Conservation (phyloP, 2,329 filamentous ascomycete genomes). For the Mollisia scopiformis region DNA sequence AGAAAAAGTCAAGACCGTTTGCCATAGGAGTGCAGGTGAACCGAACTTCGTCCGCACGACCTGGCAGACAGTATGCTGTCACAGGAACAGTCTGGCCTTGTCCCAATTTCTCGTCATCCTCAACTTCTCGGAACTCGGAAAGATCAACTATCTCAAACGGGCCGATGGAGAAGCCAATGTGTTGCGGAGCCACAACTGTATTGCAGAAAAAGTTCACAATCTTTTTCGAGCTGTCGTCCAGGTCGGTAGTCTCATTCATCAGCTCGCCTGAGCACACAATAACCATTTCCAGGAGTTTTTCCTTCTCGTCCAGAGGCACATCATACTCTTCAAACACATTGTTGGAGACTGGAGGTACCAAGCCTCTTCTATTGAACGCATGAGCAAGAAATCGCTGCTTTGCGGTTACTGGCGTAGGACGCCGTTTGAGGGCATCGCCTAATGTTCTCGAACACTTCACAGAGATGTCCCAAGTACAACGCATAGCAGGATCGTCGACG, state of each 20-base stretch:
- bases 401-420: constrained; percentile 47
- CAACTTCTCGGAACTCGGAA: constrained; percentile 84
- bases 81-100: constrained; percentile 81
- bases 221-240: constrained; percentile 79
- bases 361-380: constrained; percentile 42
- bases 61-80: constrained; percentile 88
- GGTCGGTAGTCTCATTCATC: constrained; percentile 79
- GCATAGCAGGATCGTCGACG: constrained; percentile 80
- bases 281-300: constrained; percentile 84
- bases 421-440: constrained; percentile 67
- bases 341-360: constrained; percentile 11
- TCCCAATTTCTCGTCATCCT: constrained; percentile 89
- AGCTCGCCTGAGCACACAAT: constrained; percentile 91
- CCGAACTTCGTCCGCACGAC: constrained; percentile 77
- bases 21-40: constrained; percentile 88
- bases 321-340: constrained; percentile 36
- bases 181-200: constrained; percentile 78
- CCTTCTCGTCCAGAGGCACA: constrained; percentile 66
- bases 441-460: constrained; percentile 86
- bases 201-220: constrained; percentile 82
- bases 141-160: constrained; percentile 94
- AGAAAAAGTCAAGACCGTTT: constrained; percentile 87
- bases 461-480: constrained; percentile 86
- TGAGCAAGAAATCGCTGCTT: constrained; percentile 40
- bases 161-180: constrained; percentile 91